Percentiles rank a stretch among this genome's conserved stretches.
Evolutionary conservation across 345 rosid species (phyloP).

Genomic region (Eucalyptus urophylla): DNA sequence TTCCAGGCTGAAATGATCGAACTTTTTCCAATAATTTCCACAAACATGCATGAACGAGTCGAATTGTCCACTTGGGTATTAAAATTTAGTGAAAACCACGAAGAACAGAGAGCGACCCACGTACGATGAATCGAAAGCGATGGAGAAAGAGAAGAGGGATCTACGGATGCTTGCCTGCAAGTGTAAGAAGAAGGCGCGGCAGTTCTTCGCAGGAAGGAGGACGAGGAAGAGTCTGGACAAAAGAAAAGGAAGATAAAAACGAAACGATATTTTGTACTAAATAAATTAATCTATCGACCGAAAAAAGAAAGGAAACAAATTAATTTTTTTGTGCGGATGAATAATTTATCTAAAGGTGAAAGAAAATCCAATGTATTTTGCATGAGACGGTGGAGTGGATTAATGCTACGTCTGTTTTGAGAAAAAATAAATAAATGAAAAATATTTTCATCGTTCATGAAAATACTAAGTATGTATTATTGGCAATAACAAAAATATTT

Average conservation of each 20-base stretch:
- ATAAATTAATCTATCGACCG: not conserved
- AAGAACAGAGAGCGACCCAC: not conserved
- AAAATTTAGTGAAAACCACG: not conserved
- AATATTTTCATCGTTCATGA: no score
- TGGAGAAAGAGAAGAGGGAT: not conserved
- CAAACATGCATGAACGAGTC: no score
- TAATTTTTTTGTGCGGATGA: not conserved
- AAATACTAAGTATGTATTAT: no score
- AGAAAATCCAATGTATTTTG: not conserved
- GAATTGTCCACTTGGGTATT: no score
- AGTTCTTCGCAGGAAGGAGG: not conserved
- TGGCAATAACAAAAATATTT: rapidly evolving
- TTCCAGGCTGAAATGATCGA: no score
- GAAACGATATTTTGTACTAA: not conserved
- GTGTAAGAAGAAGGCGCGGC: rapidly evolving
- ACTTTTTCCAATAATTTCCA: no score
- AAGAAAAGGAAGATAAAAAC: not conserved
- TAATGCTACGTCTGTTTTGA: no score
- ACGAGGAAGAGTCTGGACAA: not conserved
- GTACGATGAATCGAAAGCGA: not conserved
- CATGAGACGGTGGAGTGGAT: not conserved
- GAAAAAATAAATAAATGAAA: no score
- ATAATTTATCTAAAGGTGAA: not conserved
- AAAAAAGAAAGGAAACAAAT: not conserved
- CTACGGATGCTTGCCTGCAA: not conserved